Conservation (phyloP, 495 filamentous ascomycete species). For the Penicillium coffeae region DNA sequence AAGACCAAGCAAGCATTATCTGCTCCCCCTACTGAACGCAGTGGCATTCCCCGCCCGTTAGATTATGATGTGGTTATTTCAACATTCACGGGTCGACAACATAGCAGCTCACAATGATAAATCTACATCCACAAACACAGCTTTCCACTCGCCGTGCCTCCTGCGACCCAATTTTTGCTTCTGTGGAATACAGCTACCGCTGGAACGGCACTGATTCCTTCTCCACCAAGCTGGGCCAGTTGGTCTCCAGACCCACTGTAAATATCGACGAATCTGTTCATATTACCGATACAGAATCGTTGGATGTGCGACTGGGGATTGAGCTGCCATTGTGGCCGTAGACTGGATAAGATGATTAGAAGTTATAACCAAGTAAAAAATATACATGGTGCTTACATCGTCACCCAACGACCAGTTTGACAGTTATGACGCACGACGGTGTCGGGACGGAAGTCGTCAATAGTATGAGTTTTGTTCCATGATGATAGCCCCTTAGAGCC, state of each 20-base stretch:
- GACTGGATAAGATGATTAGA: slow-evolving; percentile 47
- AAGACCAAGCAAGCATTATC: no score
- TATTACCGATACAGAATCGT: slow-evolving; percentile 90
- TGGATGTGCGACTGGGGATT: slow-evolving; percentile 72
- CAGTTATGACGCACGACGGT: slow-evolving; percentile 82
- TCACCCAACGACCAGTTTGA: slow-evolving; percentile 84
- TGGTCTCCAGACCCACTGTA: slow-evolving; percentile 78
- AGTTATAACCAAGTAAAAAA: neutral
- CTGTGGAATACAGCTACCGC: slow-evolving; percentile 90
- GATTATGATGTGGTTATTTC: no score
- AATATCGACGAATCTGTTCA: slow-evolving; percentile 96
- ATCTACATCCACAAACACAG: slow-evolving; percentile 81
- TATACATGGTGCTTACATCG: slow-evolving; percentile 48
- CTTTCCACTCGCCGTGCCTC: slow-evolving; percentile 90
- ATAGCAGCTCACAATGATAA: neutral
- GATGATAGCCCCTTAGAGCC: slow-evolving; percentile 49
- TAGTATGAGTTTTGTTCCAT: slow-evolving; percentile 60
- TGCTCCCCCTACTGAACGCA: no score
- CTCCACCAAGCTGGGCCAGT: slow-evolving; percentile 82
- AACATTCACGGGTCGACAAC: neutral
- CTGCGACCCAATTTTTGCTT: slow-evolving; percentile 84
- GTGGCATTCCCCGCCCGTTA: no score
- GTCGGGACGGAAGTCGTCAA: slow-evolving; percentile 63
- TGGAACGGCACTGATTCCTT: slow-evolving; percentile 89
- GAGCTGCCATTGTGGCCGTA: slow-evolving; percentile 90